Base-by-base conservation (phyloP, 345 rosid genomes). In the Boechera stricta region DNA sequence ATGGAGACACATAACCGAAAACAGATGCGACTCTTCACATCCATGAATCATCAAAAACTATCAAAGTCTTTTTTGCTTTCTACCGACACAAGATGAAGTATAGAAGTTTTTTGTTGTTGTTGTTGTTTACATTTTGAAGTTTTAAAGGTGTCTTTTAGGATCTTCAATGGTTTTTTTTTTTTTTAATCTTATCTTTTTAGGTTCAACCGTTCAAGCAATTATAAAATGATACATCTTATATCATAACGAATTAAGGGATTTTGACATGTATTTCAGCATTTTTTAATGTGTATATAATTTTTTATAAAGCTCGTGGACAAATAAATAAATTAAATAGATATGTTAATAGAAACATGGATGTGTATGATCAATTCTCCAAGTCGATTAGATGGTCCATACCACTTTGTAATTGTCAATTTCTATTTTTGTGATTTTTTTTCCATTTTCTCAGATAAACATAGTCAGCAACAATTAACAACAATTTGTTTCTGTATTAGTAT, bases 21-120 rank as follows among this genome's bases (percentile, higher is more conserved):
- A 44, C 11, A 69, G 41, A 2, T 24, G 58, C 61, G 64, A 24
- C 80, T 76, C 75, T 76, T 69, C 32, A 24, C 15, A 41, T 8
- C 0, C 47, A 41, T 61, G 75, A 76, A 76, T 60, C 48, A 76
- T 8, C 74, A 51, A 29, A 42, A 12, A 42, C 47, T 32, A 49
- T 29, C 53, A 7, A 49, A 49, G 42, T 52, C 39, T 3, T 47
- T 21, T 56, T 65, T 64, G 16, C 38, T 56, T 63, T 53, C 3
- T 64, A 64, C 70, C 35, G 58, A 73, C 77, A 57, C 13, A 44
- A 0, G 10, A 6, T 64, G 10, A 6, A 49, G 54, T 18, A 8
- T 18, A 7, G 10, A 7, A 49, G 6, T 44, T 24, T 6, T 3
- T 38, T 41, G 9, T 39, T 39, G 12, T 12, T 44, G 4, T 45